Percentiles rank a stretch among this genome's conserved stretches.
Evolutionary conservation across 148 eudicot genomes (phyloP).

Genomic region (Nepenthes mirabilis): DNA sequence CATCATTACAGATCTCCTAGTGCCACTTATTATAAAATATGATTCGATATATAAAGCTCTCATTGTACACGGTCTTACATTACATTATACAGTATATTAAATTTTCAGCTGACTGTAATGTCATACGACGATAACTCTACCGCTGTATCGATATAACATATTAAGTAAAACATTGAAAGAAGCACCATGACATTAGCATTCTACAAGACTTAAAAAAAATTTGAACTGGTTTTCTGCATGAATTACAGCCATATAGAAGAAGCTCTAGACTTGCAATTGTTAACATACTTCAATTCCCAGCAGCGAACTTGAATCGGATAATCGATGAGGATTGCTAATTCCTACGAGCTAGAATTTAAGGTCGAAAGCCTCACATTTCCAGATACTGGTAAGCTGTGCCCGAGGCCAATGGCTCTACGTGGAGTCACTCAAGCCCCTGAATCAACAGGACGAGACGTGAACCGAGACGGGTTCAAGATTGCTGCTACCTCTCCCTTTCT

Average conservation of each 20-base stretch:
- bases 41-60: too few relatives aligned
- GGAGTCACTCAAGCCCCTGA: constrained; percentile 79
- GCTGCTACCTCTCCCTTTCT: constrained; percentile 9
- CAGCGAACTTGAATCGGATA: constrained; percentile 50
- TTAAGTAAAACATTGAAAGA: too few relatives aligned
- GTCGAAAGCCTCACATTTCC: constrained; percentile 62
- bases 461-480: constrained; percentile 46
- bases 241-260: constrained; percentile 29
- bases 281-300: constrained; percentile 14
- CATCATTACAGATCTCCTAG: too few relatives aligned
- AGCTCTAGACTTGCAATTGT: constrained; percentile 43
- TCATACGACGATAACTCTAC: too few relatives aligned
- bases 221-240: too few relatives aligned
- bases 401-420: constrained; percentile 54
- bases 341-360: constrained; percentile 65
- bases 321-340: constrained; percentile 26
- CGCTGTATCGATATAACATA: too few relatives aligned
- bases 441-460: constrained; percentile 48
- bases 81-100: too few relatives aligned
- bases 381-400: constrained; percentile 68
- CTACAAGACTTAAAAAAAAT: too few relatives aligned
- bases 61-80: too few relatives aligned
- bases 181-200: too few relatives aligned
- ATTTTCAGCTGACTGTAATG: too few relatives aligned
- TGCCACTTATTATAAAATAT: too few relatives aligned